phyloP scores from a whole-genome alignment of 257 asterid genomes.

The Rubia yunnanensis region DNA sequence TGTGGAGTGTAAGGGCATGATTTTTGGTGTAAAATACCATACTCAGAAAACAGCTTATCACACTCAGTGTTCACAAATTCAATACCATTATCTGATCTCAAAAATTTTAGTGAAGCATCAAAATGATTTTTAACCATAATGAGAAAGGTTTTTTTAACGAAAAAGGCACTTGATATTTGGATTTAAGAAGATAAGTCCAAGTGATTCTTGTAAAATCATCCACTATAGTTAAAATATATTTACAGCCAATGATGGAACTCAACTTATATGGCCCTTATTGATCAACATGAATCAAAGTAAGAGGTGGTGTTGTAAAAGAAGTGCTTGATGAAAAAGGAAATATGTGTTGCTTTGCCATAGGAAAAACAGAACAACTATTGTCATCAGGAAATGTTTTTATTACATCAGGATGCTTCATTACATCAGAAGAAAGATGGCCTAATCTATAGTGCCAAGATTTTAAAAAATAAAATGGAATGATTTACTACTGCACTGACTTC shows the following conservation, averaged over 20 bases:
- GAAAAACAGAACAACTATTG: not conserved
- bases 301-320: not conserved
- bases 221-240: not conserved
- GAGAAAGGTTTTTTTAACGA: not conserved
- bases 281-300: not conserved
- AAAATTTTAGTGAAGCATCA: not conserved
- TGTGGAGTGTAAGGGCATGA: not conserved
- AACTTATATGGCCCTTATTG: not conserved
- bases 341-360: not conserved
- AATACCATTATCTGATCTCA: not conserved
- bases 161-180: not conserved
- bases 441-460: not conserved
- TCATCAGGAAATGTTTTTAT: no score
- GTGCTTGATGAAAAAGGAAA: not conserved
- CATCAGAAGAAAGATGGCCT: not conserved
- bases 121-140: not conserved
- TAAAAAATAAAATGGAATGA: no score
- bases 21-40: not conserved
- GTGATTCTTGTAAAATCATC: not conserved
- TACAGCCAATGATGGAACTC: not conserved
- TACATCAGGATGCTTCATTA: not conserved
- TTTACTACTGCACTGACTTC: no score
- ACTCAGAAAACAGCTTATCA: not conserved
- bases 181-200: not conserved
- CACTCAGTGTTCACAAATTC: not conserved